A percentile compares a stretch with the other conserved stretches of the same genome.
phyloP scores from a whole-genome alignment of 2,329 filamentous ascomycete species.

The Pseudogymnoascus sp. region DNA sequence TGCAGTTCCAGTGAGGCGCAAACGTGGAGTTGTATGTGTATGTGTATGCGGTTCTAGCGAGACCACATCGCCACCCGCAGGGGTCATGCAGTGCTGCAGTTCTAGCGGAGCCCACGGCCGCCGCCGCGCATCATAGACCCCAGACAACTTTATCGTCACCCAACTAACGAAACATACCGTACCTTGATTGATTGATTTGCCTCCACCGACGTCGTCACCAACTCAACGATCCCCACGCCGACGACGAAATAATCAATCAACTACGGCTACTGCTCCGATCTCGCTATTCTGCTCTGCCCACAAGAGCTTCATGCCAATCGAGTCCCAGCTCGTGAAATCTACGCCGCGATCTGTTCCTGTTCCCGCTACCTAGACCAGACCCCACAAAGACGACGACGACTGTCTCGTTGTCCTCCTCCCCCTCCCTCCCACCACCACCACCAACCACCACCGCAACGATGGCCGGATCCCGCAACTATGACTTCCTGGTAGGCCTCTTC shows the following conservation, averaged over 20 bases:
- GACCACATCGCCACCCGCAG: conserved; percentile 1
- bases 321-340: background rate
- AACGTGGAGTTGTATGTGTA: background rate
- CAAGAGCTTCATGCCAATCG: background rate
- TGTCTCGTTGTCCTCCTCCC: background rate
- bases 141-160: conserved; percentile 6
- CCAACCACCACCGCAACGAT: conserved; percentile 41
- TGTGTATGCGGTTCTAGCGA: background rate
- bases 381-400: conserved; percentile 5
- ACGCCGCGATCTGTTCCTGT: conserved; percentile 3
- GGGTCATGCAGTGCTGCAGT: conserved; percentile 1
- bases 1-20: background rate
- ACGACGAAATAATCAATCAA: background rate
- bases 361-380: conserved; percentile 6
- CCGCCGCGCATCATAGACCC: conserved; percentile 4
- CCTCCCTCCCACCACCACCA: background rate
- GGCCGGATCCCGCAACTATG: conserved; percentile 98
- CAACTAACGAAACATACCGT: conserved; percentile 6
- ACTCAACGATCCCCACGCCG: background rate
- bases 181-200: conserved; percentile 4
- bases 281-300: background rate
- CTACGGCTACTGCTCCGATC: background rate
- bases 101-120: background rate
- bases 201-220: background rate
- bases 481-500: conserved; percentile 72